Evolutionary conservation across 2,329 filamentous ascomycete species (phyloP), one percentile per base, ranked within the genome.

Genomic region (Neophaeococcomyces mojaviensis): DNA sequence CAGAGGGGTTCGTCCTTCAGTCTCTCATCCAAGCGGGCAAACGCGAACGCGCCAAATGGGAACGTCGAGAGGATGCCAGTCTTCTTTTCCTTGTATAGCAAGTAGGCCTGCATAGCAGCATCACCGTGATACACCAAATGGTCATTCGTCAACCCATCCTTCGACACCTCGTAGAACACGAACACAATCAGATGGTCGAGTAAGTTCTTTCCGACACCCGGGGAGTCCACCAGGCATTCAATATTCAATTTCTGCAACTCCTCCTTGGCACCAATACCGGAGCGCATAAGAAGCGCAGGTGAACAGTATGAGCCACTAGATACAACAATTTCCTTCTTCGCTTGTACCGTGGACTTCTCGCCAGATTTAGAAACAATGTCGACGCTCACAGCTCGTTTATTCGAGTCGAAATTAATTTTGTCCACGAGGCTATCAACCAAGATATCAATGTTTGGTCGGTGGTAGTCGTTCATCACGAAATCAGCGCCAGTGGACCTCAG

Each of bases 31-130:
- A 83, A 66, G n/a, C 79, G 71, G 4, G 78, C 74, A 53, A 72
- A 84, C 9, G 72, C 78, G 47, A 82, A 81, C 9, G 70, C 69
- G 33, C 79, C 79, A 43, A 82, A 83, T 8, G 79, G 79, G 54
- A 82, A 81, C 0, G 70, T 73, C 1, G 79, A 76, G 1, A 82
- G 64, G 28, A 78, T 68, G 1, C 80, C 79, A 2, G 68, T 66
- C 55, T 79, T 79, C 41, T 75, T 69, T 24, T 78, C 71, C 58
- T 77, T 72, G 71, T 76, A 83, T 39, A 75, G 67, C 10, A 68
- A 60, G 54, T 76, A 75, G 0, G 74, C 69, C 43, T 71, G 70
- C 10, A 65, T 64, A 15, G 75, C 64, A 20, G 70, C 74, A 51
- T 76, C 66, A 28, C 68, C 69, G 50, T 79, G 76, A 32, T 54